Percentiles rank a stretch among this genome's conserved stretches.
phyloP scores from a whole-genome alignment of 495 filamentous ascomycete genomes.

The Daldinia childiae region DNA sequence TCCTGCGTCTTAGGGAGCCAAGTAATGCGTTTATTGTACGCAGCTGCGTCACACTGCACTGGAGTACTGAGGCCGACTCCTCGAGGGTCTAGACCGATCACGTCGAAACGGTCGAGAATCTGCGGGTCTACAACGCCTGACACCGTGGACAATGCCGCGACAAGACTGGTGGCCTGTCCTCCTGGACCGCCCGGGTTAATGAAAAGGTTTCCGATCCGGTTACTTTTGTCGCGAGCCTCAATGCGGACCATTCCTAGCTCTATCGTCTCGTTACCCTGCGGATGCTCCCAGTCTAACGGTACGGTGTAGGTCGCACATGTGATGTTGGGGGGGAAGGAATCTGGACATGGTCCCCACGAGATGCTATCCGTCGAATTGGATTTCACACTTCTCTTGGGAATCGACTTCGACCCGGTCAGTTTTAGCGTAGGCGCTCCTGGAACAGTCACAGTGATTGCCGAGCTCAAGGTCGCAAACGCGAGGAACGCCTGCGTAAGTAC shows the following conservation, averaged over 20 bases:
- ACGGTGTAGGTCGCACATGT: constrained; percentile 41
- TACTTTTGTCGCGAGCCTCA: constrained; percentile 36
- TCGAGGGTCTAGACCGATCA: constrained; percentile 47
- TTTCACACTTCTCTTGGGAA: background rate
- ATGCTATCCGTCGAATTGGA: constrained; percentile 19
- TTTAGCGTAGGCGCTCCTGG: background rate
- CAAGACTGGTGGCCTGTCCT: constrained; percentile 34
- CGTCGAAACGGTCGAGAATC: constrained; percentile 44
- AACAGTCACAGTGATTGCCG: constrained; percentile 13
- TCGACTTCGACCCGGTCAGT: background rate
- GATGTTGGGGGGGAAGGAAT: constrained; percentile 25
- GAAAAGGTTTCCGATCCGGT: constrained; percentile 50
- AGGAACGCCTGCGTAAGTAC: constrained; percentile 19
- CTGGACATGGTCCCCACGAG: constrained; percentile 42
- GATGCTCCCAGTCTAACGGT: constrained; percentile 41
- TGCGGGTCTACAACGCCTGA: constrained; percentile 31
- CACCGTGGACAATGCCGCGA: constrained; percentile 12
- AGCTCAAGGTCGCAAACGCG: constrained; percentile 24
- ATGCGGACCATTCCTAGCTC: constrained; percentile 43
- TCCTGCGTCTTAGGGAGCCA: constrained; percentile 46
- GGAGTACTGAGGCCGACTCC: constrained; percentile 52
- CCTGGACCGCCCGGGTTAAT: constrained; percentile 55
- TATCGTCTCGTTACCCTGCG: constrained; percentile 36
- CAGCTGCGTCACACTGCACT: constrained; percentile 49
- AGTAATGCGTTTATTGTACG: constrained; percentile 48